Conservation (phyloP, 305 asterid species). For the Ilex paraguariensis region DNA sequence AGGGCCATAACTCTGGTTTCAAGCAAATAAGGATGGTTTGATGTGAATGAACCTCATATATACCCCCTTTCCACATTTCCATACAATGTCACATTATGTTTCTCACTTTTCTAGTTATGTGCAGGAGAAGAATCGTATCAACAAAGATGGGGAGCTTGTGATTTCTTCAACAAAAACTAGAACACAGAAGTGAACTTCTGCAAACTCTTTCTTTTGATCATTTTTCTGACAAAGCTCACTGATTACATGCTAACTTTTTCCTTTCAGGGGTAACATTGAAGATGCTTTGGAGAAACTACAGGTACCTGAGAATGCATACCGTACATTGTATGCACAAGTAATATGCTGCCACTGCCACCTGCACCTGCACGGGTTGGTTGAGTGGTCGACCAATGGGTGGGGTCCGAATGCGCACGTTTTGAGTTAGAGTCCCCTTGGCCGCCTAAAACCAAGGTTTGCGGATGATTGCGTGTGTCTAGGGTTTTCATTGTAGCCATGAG, state of each 20-base stretch:
- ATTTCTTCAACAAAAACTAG: slow-evolving; percentile 88
- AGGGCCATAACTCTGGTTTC: too few relatives aligned
- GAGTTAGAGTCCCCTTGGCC: too few relatives aligned
- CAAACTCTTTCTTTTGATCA: slow-evolving; percentile 8
- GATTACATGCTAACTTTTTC: slow-evolving; percentile 19
- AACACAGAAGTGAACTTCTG: slow-evolving; percentile 69
- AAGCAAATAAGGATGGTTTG: too few relatives aligned
- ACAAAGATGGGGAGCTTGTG: slow-evolving; percentile 91
- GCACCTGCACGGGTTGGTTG: too few relatives aligned
- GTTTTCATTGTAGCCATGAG: too few relatives aligned
- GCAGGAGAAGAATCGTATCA: slow-evolving; percentile 91
- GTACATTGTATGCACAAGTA: neutral
- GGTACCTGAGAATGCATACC: slow-evolving; percentile 34
- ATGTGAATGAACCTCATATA: too few relatives aligned
- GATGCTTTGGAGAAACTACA: slow-evolving; percentile 90
- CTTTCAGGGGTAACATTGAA: slow-evolving; percentile 74
- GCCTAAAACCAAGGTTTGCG: too few relatives aligned
- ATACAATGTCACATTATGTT: too few relatives aligned
- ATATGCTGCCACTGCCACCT: too few relatives aligned
- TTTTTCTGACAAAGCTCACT: slow-evolving; percentile 10
- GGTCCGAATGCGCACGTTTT: too few relatives aligned
- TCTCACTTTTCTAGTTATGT: neutral
- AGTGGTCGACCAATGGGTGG: neutral
- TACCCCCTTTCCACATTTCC: too few relatives aligned
- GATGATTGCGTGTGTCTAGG: too few relatives aligned